A percentile compares a stretch with the other conserved stretches of the same genome.
These are phyloP conservation scores for Ustilago loliicola DNA, from an alignment of 1,284 basidiomycete species.

Conservation along the genomic window DNA sequence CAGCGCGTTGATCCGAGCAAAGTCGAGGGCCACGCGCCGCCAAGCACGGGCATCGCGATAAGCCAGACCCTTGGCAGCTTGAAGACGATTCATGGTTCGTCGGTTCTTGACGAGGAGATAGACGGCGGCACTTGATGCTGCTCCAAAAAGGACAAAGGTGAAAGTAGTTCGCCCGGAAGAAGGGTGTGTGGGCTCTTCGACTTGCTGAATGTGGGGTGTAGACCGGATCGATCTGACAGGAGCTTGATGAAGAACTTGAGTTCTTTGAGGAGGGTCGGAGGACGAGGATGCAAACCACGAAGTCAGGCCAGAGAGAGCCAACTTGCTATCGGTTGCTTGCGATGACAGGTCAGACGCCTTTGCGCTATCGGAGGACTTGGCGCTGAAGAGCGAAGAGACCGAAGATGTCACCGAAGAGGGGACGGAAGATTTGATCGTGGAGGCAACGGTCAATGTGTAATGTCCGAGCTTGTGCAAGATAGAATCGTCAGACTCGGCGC, in stretches of 20 bases:
- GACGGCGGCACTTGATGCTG: slow-evolving; percentile 30
- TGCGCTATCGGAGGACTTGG: neutral
- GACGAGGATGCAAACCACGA: slow-evolving; percentile 27
- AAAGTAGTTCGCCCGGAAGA: slow-evolving; percentile 38
- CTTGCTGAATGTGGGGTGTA: neutral
- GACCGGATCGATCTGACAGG: neutral
- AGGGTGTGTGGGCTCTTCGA: neutral
- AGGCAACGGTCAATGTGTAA: slow-evolving; percentile 6
- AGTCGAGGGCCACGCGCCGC: slow-evolving; percentile 49
- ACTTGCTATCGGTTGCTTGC: neutral
- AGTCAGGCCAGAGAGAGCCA: neutral
- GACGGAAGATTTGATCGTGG: slow-evolving; percentile 12
- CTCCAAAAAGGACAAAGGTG: slow-evolving; percentile 47
- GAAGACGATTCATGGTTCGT: slow-evolving; percentile 47
- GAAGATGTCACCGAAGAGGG: slow-evolving; percentile 7
- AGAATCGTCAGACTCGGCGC: neutral
- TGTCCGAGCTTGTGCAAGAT: slow-evolving; percentile 9
- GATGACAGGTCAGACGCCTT: neutral
- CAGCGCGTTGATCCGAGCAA: slow-evolving; percentile 48
- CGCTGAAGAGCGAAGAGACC: neutral
- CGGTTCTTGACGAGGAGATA: slow-evolving; percentile 30
- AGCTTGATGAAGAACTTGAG: neutral
- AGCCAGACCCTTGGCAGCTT: slow-evolving; percentile 35
- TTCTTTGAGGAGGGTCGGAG: neutral
- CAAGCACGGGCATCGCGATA: slow-evolving; percentile 47